Conservation (phyloP, 164 flowering plant genomes). For the Annona squamosa region DNA sequence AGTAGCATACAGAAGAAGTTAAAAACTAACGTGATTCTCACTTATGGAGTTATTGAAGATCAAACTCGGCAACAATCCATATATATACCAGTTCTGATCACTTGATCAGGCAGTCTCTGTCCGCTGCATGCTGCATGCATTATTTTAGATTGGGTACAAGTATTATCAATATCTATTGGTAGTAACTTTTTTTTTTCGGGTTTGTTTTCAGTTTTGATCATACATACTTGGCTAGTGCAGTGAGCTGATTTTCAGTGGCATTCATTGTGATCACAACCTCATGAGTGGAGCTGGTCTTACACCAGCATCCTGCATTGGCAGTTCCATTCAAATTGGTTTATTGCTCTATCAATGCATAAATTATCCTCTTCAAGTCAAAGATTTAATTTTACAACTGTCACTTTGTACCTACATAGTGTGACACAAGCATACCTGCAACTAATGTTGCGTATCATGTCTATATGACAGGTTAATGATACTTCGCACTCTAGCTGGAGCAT, state of each 20-base stretch:
- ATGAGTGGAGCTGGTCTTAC: neutral
- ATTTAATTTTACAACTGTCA: no score
- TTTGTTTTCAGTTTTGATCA: neutral
- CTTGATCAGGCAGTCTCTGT: neutral
- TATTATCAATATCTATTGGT: no score
- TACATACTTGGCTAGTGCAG: neutral
- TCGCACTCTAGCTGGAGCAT: slow-evolving; percentile 85
- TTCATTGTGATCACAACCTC: neutral
- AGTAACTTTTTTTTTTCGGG: no score
- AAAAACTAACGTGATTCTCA: neutral
- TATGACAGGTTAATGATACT: slow-evolving; percentile 76
- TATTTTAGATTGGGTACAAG: neutral
- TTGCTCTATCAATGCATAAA: neutral
- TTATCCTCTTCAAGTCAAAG: no score
- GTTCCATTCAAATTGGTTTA: neutral
- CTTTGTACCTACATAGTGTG: no score
- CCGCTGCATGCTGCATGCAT: neutral
- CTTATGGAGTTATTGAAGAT: neutral
- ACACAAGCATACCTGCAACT: no score
- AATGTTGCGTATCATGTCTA: no score
- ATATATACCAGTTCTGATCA: neutral
- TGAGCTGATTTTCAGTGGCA: neutral
- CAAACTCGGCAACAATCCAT: neutral
- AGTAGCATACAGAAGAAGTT: slow-evolving; percentile 5
- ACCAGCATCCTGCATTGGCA: neutral